Evolutionary conservation across 805 yeast genomes (phyloP).

Genomic region (Priceomyces melissophilus): DNA sequence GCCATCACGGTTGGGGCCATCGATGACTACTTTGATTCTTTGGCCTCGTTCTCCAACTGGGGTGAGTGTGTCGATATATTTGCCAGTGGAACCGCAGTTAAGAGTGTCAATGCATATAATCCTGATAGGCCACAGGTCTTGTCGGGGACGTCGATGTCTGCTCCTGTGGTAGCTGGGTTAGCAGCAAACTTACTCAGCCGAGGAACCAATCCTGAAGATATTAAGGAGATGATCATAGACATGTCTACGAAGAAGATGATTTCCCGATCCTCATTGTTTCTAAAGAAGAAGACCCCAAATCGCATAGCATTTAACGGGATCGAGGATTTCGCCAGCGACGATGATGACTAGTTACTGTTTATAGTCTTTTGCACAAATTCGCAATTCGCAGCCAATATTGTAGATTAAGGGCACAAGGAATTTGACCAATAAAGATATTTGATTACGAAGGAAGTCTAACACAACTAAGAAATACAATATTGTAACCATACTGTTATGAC

Average conservation of each 20-base stretch:
- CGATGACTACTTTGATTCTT: constrained; percentile 64
- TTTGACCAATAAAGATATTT: too few relatives aligned
- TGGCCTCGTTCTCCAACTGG: constrained; percentile 87
- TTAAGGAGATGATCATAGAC: constrained; percentile 42
- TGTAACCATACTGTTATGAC: too few relatives aligned
- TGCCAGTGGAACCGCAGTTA: constrained; percentile 74
- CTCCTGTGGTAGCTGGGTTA: constrained; percentile 71
- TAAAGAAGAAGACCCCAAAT: constrained; percentile 60
- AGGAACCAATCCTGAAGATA: constrained; percentile 43
- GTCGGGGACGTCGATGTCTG: constrained; percentile 81
- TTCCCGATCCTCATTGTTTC: constrained; percentile 39
- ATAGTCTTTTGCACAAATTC: too few relatives aligned
- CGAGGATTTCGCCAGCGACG: constrained; percentile 6
- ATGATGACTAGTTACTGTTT: not conserved
- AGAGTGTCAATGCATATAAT: constrained; percentile 46
- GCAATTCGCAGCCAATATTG: too few relatives aligned
- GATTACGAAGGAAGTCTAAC: not conserved
- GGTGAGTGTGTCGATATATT: constrained; percentile 87
- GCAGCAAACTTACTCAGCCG: constrained; percentile 52
- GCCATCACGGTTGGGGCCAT: constrained; percentile 88
- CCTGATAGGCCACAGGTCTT: constrained; percentile 27
- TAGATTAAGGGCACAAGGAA: too few relatives aligned
- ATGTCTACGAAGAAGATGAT: constrained; percentile 48
- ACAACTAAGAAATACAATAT: too few relatives aligned
- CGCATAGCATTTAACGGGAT: constrained; percentile 41